phyloP scores from a whole-genome alignment of 768 basidiomycete species.

The Boletus rufocinnamomeus region DNA sequence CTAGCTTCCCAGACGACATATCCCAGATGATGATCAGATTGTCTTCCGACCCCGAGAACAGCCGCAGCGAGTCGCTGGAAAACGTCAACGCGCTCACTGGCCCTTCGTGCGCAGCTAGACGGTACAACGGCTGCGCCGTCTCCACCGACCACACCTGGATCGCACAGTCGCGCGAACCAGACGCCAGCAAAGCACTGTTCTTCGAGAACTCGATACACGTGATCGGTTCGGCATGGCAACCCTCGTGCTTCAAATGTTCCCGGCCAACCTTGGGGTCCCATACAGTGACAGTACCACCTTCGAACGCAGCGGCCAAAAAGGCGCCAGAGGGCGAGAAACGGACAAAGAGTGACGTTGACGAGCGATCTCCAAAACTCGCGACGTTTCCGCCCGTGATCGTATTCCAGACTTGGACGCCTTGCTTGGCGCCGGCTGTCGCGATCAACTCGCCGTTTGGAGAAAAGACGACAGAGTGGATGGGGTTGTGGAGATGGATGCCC shows the following conservation, averaged over 20 bases:
- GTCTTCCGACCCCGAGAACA: conserved; percentile 30
- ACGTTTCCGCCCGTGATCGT: conserved; percentile 22
- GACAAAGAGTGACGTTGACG: conserved; percentile 14
- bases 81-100: conserved; percentile 24
- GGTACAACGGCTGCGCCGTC: conserved; percentile 14
- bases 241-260: conserved; percentile 19
- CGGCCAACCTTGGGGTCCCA: conserved; percentile 26
- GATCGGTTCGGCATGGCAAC: conserved; percentile 14
- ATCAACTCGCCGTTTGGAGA: conserved; percentile 13
- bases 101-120: conserved; percentile 18
- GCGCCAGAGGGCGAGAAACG: conserved; percentile 24
- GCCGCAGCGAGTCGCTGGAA: conserved; percentile 17
- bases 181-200: conserved; percentile 17
- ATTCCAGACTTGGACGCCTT: conserved; percentile 29
- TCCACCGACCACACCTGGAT: conserved; percentile 29
- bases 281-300: conserved; percentile 13
- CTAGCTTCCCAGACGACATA: conserved; percentile 12
- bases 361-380: conserved; percentile 19
- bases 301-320: conserved; percentile 23
- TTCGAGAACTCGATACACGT: conserved; percentile 25
- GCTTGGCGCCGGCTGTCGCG: conserved; percentile 16
- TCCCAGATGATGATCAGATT: conserved; percentile 29
- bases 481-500: not conserved
- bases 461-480: conserved; percentile 21
- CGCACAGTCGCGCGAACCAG: conserved; percentile 18